These are phyloP conservation scores for Rugonectria rugulosa DNA, from an alignment of 2,329 filamentous ascomycete genomes.

Conservation along the genomic window DNA sequence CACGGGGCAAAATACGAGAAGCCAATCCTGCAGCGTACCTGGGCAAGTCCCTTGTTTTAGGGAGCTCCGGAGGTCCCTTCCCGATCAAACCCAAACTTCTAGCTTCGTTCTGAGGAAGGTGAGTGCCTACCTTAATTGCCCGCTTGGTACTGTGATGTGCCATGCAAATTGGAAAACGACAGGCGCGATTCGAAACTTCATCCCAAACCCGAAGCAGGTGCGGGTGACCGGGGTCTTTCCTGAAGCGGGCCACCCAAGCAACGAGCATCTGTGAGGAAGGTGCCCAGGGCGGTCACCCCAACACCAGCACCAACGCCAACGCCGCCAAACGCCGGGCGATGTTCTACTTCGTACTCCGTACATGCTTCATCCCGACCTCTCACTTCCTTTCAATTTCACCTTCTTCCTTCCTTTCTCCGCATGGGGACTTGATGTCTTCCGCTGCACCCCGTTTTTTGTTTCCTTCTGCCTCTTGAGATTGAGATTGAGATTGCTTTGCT, in stretches of 20 bases:
- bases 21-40: not conserved
- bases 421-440: slow-evolving; percentile 23
- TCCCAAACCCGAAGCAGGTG: slow-evolving; percentile 2
- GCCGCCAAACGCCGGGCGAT: slow-evolving; percentile 18
- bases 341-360: too few species aligned
- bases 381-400: slow-evolving; percentile 18
- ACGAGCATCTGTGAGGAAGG: too few species aligned
- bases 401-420: slow-evolving; percentile 11
- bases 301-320: too few species aligned
- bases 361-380: slow-evolving; percentile 16
- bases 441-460: slow-evolving; percentile 15
- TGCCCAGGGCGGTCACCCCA: too few species aligned
- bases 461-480: slow-evolving; percentile 2
- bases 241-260: not conserved
- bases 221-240: slow-evolving; percentile 8
- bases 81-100: slow-evolving; percentile 18
- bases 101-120: not conserved
- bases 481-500: not conserved
- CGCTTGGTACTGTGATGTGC: too few species aligned
- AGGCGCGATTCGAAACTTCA: slow-evolving; percentile 11
- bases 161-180: not conserved
- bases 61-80: slow-evolving; percentile 32
- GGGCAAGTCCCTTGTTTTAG: not conserved
- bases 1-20: too few species aligned
- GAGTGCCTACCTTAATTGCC: too few species aligned